Evolutionary conservation across 2,329 filamentous ascomycete species (phyloP).

Genomic region (Hypoxylon sp.): DNA sequence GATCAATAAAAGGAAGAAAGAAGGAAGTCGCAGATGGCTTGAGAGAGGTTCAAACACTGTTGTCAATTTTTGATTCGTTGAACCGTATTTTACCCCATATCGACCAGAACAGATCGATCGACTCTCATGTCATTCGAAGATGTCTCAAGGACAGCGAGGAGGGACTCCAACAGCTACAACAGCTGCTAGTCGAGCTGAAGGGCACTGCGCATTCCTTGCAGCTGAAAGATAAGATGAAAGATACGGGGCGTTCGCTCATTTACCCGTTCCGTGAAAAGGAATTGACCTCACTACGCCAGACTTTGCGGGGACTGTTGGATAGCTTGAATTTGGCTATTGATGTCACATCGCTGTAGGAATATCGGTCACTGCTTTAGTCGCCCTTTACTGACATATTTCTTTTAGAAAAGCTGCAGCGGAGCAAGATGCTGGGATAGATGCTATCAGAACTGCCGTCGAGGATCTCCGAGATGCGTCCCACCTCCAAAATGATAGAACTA

Average conservation of each 20-base stretch:
- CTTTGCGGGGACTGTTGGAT: slow-evolving; percentile 1
- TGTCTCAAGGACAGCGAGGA: slow-evolving; percentile 4
- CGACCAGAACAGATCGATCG: not conserved
- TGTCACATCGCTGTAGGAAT: not conserved
- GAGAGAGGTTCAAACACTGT: slow-evolving; percentile 2
- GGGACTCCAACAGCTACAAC: not conserved
- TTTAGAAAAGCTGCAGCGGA: not conserved
- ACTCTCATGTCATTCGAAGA: slow-evolving; percentile 2
- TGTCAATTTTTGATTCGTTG: not conserved
- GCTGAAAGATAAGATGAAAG: not conserved
- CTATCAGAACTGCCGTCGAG: not conserved
- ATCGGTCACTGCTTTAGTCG: not conserved
- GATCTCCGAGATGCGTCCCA: not conserved
- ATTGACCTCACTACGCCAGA: slow-evolving; percentile 1
- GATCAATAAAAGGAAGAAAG: slow-evolving; percentile 1
- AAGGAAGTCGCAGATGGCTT: not conserved
- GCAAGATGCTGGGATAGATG: not conserved
- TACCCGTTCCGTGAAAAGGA: slow-evolving; percentile 1
- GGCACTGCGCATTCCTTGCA: not conserved
- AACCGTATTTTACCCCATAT: not conserved
- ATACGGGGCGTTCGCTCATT: not conserved
- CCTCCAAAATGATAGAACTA: not conserved
- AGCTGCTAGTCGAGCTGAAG: not conserved
- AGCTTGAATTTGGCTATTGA: slow-evolving; percentile 2
- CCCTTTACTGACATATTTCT: not conserved